Evolutionary conservation across 1,284 basidiomycete species (phyloP), one percentile per base, ranked within the genome.

Genomic region (Pseudomicrostroma phylloplanum): DNA sequence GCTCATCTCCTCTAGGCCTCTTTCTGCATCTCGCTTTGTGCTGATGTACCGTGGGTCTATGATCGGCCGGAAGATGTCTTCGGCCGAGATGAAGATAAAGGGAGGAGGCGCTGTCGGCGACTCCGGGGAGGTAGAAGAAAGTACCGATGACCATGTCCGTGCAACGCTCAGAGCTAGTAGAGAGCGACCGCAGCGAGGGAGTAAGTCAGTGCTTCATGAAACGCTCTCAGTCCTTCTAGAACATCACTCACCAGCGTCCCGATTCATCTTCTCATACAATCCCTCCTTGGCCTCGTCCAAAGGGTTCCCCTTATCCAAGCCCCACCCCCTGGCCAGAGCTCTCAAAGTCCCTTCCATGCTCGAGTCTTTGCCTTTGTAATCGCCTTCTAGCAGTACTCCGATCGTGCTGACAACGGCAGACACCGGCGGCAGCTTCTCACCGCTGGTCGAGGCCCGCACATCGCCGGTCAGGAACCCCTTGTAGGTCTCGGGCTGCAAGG

Each of bases 11-110:
- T 26, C 21, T 6, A 54, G 51, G 21, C 23, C 82, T 25, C 81
- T 78, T 75, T 96, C 93, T 17, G 94, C 92, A 75, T 93, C 86
- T 21, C 92, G 86, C 81, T 98, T 97, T 4, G 89, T 89, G 73
- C 87, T 83, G 69, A 96, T 91, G 81, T 97, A 97, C 48, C 89
- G 82, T 0, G 85, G 82, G 25, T 92, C 87, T 40, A 97, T 86
- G 67, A 94, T 76, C 1, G 94, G 94, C 26, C 90, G 85, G 81
- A 88, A 91, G 51, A 93, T 86, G 75, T 96, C 92, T 71, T 93
- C 93, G 4, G 94, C 93, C 40, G 94, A 98, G 65, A 98, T 84
- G 81, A 89, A 97, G 51, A 96, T 84, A 80, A 98, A 97, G 6
- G 91, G 86, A 15, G 67, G n/a, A 21, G 51, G 41, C n/a, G 6